Conservation (phyloP, 495 filamentous ascomycete species). For the Astrothelium macrocarpum region DNA sequence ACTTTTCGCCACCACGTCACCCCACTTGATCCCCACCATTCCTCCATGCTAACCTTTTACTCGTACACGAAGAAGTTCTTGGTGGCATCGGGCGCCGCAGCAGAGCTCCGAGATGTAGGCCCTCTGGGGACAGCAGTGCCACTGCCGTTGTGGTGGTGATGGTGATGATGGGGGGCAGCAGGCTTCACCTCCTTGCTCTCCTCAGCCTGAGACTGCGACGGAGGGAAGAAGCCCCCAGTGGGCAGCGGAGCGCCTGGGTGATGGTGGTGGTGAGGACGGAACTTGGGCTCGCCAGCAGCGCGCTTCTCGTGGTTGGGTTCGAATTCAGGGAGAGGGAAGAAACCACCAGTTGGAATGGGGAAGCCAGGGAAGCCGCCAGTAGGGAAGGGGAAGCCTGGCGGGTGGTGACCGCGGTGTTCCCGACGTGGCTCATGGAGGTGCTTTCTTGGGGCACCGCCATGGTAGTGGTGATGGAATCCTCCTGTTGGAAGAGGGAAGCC, state of each 20-base stretch:
- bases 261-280: neutral
- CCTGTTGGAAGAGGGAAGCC: neutral
- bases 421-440: neutral
- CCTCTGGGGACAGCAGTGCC: neutral
- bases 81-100: neutral
- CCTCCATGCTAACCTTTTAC: neutral
- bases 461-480: neutral
- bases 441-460: neutral
- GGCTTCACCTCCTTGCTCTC: neutral
- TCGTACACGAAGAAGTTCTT: slow-evolving; percentile 1
- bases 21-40: neutral
- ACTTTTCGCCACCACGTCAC: neutral
- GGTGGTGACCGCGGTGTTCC: neutral
- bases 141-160: neutral
- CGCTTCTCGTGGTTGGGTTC: neutral
- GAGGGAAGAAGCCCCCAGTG: neutral
- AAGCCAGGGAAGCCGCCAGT: neutral
- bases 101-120: neutral
- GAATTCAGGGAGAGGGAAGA: neutral
- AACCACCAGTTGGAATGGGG: neutral
- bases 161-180: neutral
- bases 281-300: neutral
- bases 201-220: neutral
- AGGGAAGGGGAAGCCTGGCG: neutral
- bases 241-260: neutral